phyloP scores from a whole-genome alignment of 768 basidiomycete genomes.

The Boletus eberwhitei region DNA sequence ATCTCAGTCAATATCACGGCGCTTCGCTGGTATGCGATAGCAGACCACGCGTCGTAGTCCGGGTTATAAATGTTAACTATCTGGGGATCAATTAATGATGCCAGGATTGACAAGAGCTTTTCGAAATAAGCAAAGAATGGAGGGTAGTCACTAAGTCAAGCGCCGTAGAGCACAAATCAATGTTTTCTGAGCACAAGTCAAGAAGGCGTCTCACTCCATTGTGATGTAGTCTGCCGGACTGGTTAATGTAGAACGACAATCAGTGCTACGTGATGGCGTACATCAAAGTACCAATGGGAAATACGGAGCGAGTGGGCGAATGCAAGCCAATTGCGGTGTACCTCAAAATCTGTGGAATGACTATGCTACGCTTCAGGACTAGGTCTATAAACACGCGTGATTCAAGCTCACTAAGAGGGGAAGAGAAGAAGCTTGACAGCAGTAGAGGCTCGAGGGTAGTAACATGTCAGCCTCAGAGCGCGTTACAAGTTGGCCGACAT shows the following conservation, averaged over 20 bases:
- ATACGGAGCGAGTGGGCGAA: slow-evolving; percentile 87
- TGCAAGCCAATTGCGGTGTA: slow-evolving; percentile 98
- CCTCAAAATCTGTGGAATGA: slow-evolving; percentile 95
- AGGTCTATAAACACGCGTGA: not conserved
- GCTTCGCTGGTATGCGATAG: slow-evolving; percentile 79
- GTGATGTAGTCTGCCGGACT: slow-evolving; percentile 77
- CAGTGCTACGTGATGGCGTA: slow-evolving; percentile 40
- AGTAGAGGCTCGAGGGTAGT: slow-evolving; percentile 65
- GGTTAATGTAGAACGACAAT: slow-evolving; percentile 4
- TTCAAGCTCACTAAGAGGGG: slow-evolving; percentile 77
- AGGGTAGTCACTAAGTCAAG: slow-evolving; percentile 92
- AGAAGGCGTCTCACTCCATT: slow-evolving; percentile 75
- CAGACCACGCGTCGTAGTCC: slow-evolving; percentile 77
- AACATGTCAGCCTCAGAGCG: slow-evolving; percentile 75
- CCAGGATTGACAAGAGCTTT: slow-evolving; percentile 80
- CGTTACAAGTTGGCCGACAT: slow-evolving; percentile 35
- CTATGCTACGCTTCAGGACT: slow-evolving; percentile 35
- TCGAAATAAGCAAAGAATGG: slow-evolving; percentile 99
- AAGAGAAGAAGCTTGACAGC: slow-evolving; percentile 78
- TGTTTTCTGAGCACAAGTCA: slow-evolving; percentile 1
- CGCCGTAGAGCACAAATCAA: slow-evolving; percentile 42
- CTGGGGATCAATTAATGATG: slow-evolving; percentile 69
- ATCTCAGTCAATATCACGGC: slow-evolving; percentile 88
- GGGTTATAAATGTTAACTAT: slow-evolving; percentile 79
- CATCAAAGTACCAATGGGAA: slow-evolving; percentile 92